These are phyloP conservation scores for Sugiyamaella smithiae DNA, from an alignment of 805 yeast genomes.

Conservation along the genomic window DNA sequence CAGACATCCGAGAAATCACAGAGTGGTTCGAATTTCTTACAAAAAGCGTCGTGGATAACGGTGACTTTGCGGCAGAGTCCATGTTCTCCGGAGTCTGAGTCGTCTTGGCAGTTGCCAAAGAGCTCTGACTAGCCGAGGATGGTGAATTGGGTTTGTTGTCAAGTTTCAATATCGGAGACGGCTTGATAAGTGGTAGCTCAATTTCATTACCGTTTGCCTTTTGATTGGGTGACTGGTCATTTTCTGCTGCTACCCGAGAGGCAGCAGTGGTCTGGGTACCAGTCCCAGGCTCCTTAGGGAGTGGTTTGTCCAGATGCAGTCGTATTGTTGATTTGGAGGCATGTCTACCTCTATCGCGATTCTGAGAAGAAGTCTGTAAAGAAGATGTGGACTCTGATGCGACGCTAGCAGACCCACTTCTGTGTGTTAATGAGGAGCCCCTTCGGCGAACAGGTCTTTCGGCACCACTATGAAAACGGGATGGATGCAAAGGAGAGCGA, in stretches of 20 bases:
- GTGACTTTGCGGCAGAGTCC: neutral
- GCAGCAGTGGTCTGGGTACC: too few species aligned
- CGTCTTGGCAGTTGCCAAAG: constrained; percentile 10
- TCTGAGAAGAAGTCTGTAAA: neutral
- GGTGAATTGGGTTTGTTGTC: constrained; percentile 1
- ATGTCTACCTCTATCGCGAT: neutral
- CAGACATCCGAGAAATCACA: neutral
- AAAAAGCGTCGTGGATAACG: neutral
- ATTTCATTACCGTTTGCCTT: neutral
- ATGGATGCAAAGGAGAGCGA: neutral
- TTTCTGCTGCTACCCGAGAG: too few species aligned
- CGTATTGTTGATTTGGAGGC: neutral
- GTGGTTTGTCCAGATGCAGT: constrained; percentile 14
- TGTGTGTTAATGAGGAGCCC: constrained; percentile 11
- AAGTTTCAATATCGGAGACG: constrained; percentile 14
- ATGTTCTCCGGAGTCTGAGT: neutral
- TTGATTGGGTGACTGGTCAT: too few species aligned
- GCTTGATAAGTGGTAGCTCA: constrained; percentile 9
- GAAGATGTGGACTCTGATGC: neutral
- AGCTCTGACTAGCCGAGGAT: constrained; percentile 3
- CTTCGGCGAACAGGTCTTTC: neutral
- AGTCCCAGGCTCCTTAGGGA: constrained; percentile 17
- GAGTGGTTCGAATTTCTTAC: neutral
- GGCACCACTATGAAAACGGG: neutral
- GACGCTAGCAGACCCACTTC: neutral